Conservation (phyloP, 768 basidiomycete species). For the Grammothele lineata region DNA sequence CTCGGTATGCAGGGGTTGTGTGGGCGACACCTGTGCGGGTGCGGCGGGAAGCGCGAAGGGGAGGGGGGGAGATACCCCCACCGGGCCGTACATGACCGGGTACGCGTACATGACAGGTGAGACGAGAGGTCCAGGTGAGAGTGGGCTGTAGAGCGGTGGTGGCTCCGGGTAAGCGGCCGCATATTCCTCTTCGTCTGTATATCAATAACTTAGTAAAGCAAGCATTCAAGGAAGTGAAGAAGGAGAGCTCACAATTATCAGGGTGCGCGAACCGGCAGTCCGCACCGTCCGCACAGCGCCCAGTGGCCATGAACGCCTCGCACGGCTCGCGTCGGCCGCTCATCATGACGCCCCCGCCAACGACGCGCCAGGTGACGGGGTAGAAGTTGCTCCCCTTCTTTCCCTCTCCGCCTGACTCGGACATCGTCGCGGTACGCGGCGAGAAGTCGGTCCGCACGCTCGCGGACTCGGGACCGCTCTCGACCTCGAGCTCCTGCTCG, state of each 20-base stretch:
- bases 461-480: slow-evolving; percentile 7
- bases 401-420: neutral
- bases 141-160: neutral
- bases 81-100: slow-evolving; percentile 1
- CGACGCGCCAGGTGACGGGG: slow-evolving; percentile 72
- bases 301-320: slow-evolving; percentile 22
- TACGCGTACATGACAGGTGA: slow-evolving; percentile 10
- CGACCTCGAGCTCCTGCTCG: slow-evolving; percentile 1
- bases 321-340: slow-evolving; percentile 32
- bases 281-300: slow-evolving; percentile 21
- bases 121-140: slow-evolving; percentile 2
- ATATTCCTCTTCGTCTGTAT: slow-evolving; percentile 3
- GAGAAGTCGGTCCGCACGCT: slow-evolving; percentile 3
- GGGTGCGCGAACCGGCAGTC: slow-evolving; percentile 27
- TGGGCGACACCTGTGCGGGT: neutral
- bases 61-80: slow-evolving; percentile 3
- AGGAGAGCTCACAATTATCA: slow-evolving; percentile 9
- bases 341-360: slow-evolving; percentile 75
- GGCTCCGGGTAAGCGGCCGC: slow-evolving; percentile 3
- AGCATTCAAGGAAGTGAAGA: neutral
- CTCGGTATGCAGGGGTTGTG: neutral
- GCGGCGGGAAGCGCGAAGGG: slow-evolving; percentile 5
- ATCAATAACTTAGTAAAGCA: neutral
- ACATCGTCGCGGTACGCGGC: neutral
- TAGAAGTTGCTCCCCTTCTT: slow-evolving; percentile 46